Evolutionary conservation across 1,284 basidiomycete genomes (phyloP).

Genomic region (Singerocomus rubriflavus): DNA sequence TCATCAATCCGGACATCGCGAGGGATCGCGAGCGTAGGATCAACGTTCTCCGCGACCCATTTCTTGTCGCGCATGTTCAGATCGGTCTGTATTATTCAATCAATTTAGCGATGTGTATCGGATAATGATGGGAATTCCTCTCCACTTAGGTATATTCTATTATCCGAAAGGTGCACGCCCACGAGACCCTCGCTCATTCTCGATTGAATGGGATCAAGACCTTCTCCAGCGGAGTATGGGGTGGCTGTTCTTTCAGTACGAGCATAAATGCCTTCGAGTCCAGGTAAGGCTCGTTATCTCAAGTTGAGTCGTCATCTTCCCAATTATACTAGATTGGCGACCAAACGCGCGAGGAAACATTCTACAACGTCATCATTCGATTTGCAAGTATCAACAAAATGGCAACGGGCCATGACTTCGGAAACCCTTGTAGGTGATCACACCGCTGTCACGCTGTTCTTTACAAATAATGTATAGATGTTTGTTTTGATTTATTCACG

Average conservation of each 20-base stretch:
- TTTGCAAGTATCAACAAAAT: slow-evolving; percentile 60
- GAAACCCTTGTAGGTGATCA: slow-evolving; percentile 37
- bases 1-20: slow-evolving; percentile 57
- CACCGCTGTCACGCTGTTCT: slow-evolving; percentile 4
- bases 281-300: slow-evolving; percentile 37
- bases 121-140: background rate
- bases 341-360: slow-evolving; percentile 46
- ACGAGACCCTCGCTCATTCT: slow-evolving; percentile 51
- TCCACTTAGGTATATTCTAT: slow-evolving; percentile 32
- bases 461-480: slow-evolving; percentile 37
- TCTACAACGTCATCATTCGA: slow-evolving; percentile 49
- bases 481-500: slow-evolving; percentile 62
- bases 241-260: slow-evolving; percentile 59
- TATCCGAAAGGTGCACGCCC: slow-evolving; percentile 29
- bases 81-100: slow-evolving; percentile 47
- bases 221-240: slow-evolving; percentile 44
- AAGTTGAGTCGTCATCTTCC: background rate
- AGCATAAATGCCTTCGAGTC: slow-evolving; percentile 60
- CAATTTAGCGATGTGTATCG: background rate
- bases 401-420: slow-evolving; percentile 53
- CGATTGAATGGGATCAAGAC: slow-evolving; percentile 57
- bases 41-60: slow-evolving; percentile 40
- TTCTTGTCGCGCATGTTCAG: slow-evolving; percentile 58
- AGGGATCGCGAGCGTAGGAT: slow-evolving; percentile 49
- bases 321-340: slow-evolving; percentile 49